Percentiles rank a stretch among this genome's conserved stretches.
phyloP scores from a whole-genome alignment of 2,329 filamentous ascomycete genomes.

The Microsporum canis region DNA sequence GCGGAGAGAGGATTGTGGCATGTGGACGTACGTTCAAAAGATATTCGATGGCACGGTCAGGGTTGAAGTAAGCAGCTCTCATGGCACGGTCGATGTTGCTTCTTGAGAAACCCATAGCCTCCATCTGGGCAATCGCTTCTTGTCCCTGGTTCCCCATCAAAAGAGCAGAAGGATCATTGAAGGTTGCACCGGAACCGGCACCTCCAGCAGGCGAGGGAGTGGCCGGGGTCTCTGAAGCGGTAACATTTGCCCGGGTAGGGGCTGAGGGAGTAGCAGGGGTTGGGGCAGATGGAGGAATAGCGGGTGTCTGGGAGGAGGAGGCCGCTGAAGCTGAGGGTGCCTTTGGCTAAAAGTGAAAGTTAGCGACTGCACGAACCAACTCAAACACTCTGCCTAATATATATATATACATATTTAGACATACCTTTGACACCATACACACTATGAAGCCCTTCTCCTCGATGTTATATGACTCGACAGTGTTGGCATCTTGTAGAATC shows the following conservation, averaged over 20 bases:
- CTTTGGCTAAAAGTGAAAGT: constrained; percentile 52
- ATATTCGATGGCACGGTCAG: constrained; percentile 94
- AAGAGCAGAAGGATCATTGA: constrained; percentile 68
- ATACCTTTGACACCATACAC: constrained; percentile 94
- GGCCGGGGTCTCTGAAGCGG: constrained; percentile 10
- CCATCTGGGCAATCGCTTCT: constrained; percentile 80
- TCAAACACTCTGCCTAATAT: background rate
- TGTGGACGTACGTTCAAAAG: constrained; percentile 60
- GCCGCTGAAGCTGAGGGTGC: constrained; percentile 35
- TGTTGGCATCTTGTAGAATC: constrained; percentile 95
- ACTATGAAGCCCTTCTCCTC: constrained; percentile 99
- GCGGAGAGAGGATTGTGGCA: background rate
- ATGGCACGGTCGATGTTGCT: constrained; percentile 84
- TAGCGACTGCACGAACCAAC: background rate
- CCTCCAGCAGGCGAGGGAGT: constrained; percentile 14
- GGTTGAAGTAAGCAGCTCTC: constrained; percentile 93
- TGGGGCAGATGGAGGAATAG: constrained; percentile 13
- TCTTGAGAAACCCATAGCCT: constrained; percentile 90
- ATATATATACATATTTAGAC: background rate
- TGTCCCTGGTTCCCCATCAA: constrained; percentile 74
- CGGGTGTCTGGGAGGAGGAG: constrained; percentile 27
- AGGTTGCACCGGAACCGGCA: constrained; percentile 28
- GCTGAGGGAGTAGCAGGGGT: constrained; percentile 12
- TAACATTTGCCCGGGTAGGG: constrained; percentile 12
- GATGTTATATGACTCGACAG: constrained; percentile 92